Evolutionary conservation across 169 alveolate species (phyloP).

Genomic region (Plasmodium falciparum): DNA sequence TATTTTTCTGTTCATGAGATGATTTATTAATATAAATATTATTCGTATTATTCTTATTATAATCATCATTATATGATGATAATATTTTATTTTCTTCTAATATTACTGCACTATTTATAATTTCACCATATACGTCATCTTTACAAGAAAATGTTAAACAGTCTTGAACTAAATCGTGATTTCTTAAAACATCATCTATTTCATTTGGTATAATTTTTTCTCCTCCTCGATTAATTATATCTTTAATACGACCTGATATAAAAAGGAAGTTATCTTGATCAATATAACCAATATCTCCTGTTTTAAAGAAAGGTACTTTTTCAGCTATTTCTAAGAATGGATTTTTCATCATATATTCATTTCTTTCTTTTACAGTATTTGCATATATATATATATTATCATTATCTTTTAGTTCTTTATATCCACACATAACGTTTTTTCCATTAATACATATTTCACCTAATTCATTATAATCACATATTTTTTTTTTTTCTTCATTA

Average conservation of each 20-base stretch:
- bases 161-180: slow-evolving; percentile 13
- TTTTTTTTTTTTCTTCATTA: slow-evolving; percentile 27
- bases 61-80: background rate
- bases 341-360: slow-evolving; percentile 42
- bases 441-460: slow-evolving; percentile 76
- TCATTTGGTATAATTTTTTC: slow-evolving; percentile 71
- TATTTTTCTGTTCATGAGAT: background rate
- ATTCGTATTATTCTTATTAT: background rate
- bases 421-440: slow-evolving; percentile 53
- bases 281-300: slow-evolving; percentile 73
- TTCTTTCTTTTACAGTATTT: slow-evolving; percentile 24
- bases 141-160: slow-evolving; percentile 34
- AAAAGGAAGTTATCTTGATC: slow-evolving; percentile 66
- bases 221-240: slow-evolving; percentile 70
- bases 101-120: slow-evolving; percentile 47
- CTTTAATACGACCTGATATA: slow-evolving; percentile 66
- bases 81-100: slow-evolving; percentile 13
- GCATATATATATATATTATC: slow-evolving; percentile 58
- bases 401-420: slow-evolving; percentile 66
- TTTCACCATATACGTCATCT: slow-evolving; percentile 69
- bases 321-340: slow-evolving; percentile 17
- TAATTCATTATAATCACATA: slow-evolving; percentile 44
- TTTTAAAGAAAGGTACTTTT: slow-evolving; percentile 56
- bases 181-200: slow-evolving; percentile 55
- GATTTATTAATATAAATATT: background rate